Evolutionary conservation across 1,139 yeast species (phyloP).

Genomic region (Lodderomyces beijingensis): DNA sequence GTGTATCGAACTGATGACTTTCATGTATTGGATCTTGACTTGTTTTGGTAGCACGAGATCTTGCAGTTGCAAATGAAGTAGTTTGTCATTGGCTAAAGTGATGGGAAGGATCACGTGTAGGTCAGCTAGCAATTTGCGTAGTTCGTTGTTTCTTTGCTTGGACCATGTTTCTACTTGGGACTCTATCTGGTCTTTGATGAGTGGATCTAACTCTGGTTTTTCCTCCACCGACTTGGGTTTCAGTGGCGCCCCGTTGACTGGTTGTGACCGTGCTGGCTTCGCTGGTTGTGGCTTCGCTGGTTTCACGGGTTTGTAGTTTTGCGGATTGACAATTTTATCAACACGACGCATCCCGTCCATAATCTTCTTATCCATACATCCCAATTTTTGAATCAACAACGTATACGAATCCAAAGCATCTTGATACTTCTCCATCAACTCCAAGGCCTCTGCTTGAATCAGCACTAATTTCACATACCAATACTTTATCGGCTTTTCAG

Average conservation of each 20-base stretch:
- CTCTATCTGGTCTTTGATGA: slow-evolving; percentile 13
- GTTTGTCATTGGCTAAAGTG: slow-evolving; percentile 43
- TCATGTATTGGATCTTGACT: slow-evolving; percentile 84
- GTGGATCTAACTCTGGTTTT: slow-evolving; percentile 25
- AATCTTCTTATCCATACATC: slow-evolving; percentile 57
- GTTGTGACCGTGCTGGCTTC: slow-evolving; percentile 4
- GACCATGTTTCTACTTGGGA: slow-evolving; percentile 48
- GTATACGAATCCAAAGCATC: slow-evolving; percentile 63
- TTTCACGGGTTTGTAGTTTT: slow-evolving; percentile 14
- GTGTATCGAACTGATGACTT: slow-evolving; percentile 89
- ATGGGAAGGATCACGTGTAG: slow-evolving; percentile 57
- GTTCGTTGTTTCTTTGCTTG: slow-evolving; percentile 68
- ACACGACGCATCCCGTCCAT: slow-evolving; percentile 86
- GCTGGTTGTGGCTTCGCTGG: slow-evolving; percentile 9
- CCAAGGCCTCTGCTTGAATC: slow-evolving; percentile 80
- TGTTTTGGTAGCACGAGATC: slow-evolving; percentile 89
- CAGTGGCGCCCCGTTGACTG: too few species aligned
- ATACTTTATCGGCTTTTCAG: slow-evolving; percentile 56
- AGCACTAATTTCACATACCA: slow-evolving; percentile 70
- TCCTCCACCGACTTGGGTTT: slow-evolving; percentile 19
- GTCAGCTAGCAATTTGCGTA: slow-evolving; percentile 68
- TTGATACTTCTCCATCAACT: slow-evolving; percentile 65
- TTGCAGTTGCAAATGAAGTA: slow-evolving; percentile 37
- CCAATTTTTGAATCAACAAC: slow-evolving; percentile 55
- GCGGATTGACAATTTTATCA: slow-evolving; percentile 56